Conservation (phyloP, 2,329 filamentous ascomycete species). For the Nigrospora oryzae region DNA sequence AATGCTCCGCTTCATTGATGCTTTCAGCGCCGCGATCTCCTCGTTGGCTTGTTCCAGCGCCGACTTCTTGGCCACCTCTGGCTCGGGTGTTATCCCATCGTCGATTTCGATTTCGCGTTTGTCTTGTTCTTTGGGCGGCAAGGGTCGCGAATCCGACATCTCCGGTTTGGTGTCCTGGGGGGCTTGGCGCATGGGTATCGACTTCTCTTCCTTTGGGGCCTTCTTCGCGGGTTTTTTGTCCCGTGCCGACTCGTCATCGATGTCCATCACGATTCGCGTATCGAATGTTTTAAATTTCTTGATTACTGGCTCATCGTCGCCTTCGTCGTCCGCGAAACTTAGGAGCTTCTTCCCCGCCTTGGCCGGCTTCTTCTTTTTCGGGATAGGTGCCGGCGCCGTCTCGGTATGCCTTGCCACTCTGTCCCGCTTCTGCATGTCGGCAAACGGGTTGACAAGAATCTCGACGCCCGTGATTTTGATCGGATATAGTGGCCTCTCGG, state of each 20-base stretch:
- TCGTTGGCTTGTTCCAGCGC: conserved; percentile 65
- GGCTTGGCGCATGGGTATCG: conserved; percentile 17
- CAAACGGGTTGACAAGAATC: conserved; percentile 73
- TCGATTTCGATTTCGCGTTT: conserved; percentile 11
- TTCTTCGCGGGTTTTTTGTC: conserved; percentile 18
- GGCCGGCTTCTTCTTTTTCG: conserved; percentile 58
- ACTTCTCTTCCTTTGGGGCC: conserved; percentile 16
- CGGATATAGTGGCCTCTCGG: conserved; percentile 79
- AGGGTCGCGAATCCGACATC: conserved; percentile 6
- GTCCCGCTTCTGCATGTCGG: conserved; percentile 67
- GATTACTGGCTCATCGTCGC: conserved; percentile 48
- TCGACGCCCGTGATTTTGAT: conserved; percentile 68
- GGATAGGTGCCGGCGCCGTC: conserved; percentile 32
- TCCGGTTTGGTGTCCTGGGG: conserved; percentile 10
- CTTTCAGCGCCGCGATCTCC: conserved; percentile 72
- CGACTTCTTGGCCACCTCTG: conserved; percentile 30
- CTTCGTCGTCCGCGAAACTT: conserved; percentile 69
- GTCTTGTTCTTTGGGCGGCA: conserved; percentile 1
- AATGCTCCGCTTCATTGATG: conserved; percentile 66
- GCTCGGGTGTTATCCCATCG: conserved; percentile 27
- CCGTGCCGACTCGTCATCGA: conserved; percentile 29
- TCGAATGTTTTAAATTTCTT: conserved; percentile 72
- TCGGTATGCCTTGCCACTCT: conserved; percentile 43
- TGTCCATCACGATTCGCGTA: conserved; percentile 60
- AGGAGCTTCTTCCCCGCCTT: conserved; percentile 69